These are phyloP conservation scores for Apium graveolens DNA, from an alignment of 129 eudicot genomes.

Conservation along the genomic window DNA sequence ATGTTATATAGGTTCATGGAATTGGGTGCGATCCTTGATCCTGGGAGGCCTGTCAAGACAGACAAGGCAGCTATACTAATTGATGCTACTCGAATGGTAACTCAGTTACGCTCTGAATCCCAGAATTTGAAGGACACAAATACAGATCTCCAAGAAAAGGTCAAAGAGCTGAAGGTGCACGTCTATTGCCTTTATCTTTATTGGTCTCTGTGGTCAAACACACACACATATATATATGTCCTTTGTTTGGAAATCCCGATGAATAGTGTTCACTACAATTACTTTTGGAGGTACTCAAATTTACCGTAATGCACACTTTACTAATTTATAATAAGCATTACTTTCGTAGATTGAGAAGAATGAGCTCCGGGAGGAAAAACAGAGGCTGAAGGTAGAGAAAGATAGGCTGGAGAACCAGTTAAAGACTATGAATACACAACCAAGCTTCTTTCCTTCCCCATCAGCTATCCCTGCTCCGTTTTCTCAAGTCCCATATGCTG, in stretches of 20 bases:
- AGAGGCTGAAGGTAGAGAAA: slow-evolving; percentile 77
- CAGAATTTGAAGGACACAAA: slow-evolving; percentile 72
- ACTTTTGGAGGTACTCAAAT: background rate
- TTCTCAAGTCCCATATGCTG: slow-evolving; percentile 52
- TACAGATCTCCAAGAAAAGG: slow-evolving; percentile 61
- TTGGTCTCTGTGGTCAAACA: too few species aligned
- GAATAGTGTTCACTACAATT: background rate
- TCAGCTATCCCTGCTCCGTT: slow-evolving; percentile 68
- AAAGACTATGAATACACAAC: slow-evolving; percentile 50
- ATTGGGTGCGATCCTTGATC: slow-evolving; percentile 76
- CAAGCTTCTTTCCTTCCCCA: slow-evolving; percentile 47
- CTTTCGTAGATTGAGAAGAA: slow-evolving; percentile 52
- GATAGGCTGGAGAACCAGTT: slow-evolving; percentile 67
- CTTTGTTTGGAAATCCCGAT: background rate
- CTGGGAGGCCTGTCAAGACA: slow-evolving; percentile 70
- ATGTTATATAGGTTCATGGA: slow-evolving; percentile 55
- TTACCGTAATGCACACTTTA: background rate
- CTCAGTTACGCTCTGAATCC: slow-evolving; percentile 63
- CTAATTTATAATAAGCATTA: background rate
- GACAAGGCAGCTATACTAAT: slow-evolving; percentile 79
- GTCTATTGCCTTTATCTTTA: background rate
- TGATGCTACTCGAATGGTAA: slow-evolving; percentile 74
- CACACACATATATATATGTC: background rate
- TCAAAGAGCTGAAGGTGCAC: slow-evolving; percentile 64
- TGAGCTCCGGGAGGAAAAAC: slow-evolving; percentile 91